Base-by-base conservation (phyloP, 495 filamentous ascomycete genomes). In the Rostrohypoxylon terebratum region DNA sequence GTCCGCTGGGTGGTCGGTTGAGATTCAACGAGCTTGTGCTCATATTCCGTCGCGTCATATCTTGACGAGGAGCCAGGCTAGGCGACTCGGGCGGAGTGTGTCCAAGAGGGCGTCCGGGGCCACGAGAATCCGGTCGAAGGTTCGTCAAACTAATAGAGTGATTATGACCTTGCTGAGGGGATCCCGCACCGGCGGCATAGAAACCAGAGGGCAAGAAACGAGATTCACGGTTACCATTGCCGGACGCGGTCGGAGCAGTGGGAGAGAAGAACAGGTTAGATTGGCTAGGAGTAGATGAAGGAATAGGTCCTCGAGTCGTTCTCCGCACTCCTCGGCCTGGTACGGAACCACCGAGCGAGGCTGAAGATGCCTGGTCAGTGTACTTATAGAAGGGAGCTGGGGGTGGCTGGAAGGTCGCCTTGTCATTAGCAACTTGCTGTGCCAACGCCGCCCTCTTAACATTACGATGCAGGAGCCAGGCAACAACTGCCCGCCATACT, bases 221-320 rank as follows among this genome's bases (percentile, higher is more conserved):
- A n/a, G 82, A 83, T 75, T 85, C 81, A 83, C 87, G 84, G 83
- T 93, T 87, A 62, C 76, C 73, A 40, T 77, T 69, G 58, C 77
- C 77, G 13, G 85, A 77, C 21, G 76, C 78, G 9, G 79, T 76
- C 1, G 80, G 65, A 80, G 95, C 95, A 1, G 96, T 98, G 0
- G 96, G 96, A 1, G 93, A 97, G 81, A 96, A 99, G 87, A 99
- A 99, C 4, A 99, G 87, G 42, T 87, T 90, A 59, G 84, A 74
- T 77, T 85, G 74, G 80, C 86, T 83, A 71, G 82, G 75, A 53
- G 83, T 82, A 31, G 80, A 69, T 48, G 88, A 81, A 48, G 81
- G 78, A 34, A 81, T 81, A 21, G 82, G 76, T 36, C 78, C 77
- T 44, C 81, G 79, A 66, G 82, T 78, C 69, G 77, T 79, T 38